Evolutionary conservation across 176 grass and related monocot species (phyloP), one percentile per base, ranked within the genome.

Genomic region (Otatea glauca): DNA sequence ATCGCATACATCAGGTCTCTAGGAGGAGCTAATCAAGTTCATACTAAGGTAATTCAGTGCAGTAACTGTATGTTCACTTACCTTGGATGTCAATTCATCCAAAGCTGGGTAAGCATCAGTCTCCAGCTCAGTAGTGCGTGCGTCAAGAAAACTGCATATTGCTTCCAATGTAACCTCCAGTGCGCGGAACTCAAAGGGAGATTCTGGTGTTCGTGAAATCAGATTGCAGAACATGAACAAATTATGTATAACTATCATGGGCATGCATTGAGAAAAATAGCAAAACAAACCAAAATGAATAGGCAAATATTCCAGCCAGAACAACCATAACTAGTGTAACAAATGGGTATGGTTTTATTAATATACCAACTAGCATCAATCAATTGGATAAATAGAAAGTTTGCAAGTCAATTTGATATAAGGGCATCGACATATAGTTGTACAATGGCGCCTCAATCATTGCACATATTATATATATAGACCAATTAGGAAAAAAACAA

Each of bases 11-110:
- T 25, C n/a, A 62, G 21, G 71, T 77, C 35, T 64, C 64, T 60
- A 75, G 83, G 42, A 85, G 73, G 72, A 20, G 49, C 20, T 56
- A 65, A 82, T 56, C 53, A 63, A 81, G 18, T 65, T 48, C 54
- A 37, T 77, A 56, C 44, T 53, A 54, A 63, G 25, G 25, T 17
- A 73, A 53, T 73, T 59, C 34, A 42, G 32, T 51, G 61, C 9
- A 59, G 9, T 15, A 87, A 77, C 15, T 34, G 70, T 69, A 59
- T 68, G 11, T 62, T 24, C 35, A 76, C 76, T 91, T 66, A 96
- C 96, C 93, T 98, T 96, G 80, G 93, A 85, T 75, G 91, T 95
- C 86, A 98, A 76, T 81, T 94, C 96, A 83, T 98, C 96, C 86
- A 98, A 85, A 87, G 93, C 93, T 75, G 93, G 96, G 59, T 95